A percentile compares a stretch with the other conserved stretches of the same genome.
Evolutionary conservation across 148 eudicot genomes (phyloP).

Genomic region (Nepenthes gracilis): DNA sequence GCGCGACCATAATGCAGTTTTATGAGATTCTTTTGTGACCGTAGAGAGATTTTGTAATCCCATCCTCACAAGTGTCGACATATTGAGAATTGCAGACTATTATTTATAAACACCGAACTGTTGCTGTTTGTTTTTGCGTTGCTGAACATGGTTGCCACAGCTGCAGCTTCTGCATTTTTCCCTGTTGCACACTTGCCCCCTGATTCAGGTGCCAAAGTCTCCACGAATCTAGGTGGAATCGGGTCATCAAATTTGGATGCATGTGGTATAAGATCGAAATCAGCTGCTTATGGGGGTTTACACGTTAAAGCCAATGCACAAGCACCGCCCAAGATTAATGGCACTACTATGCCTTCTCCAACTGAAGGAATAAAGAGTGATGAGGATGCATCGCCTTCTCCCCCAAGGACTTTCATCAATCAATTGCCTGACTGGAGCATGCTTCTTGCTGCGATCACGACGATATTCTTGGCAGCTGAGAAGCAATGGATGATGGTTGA

Average conservation of each 20-base stretch:
- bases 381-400: constrained; percentile 35
- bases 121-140: too few relatives aligned
- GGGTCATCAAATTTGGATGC: constrained; percentile 47
- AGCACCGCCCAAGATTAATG: constrained; percentile 82
- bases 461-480: constrained; percentile 93
- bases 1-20: too few relatives aligned
- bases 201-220: constrained; percentile 39
- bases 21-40: too few relatives aligned
- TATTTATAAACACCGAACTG: too few relatives aligned
- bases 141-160: constrained; percentile 66
- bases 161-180: constrained; percentile 58
- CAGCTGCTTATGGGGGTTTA: constrained; percentile 31
- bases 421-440: constrained; percentile 99
- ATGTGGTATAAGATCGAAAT: constrained; percentile 44
- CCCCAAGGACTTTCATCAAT: constrained; percentile 82
- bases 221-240: constrained; percentile 31
- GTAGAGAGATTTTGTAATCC: too few relatives aligned
- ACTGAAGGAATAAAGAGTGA: constrained; percentile 41
- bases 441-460: constrained; percentile 99
- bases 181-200: constrained; percentile 42
- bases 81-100: too few relatives aligned
- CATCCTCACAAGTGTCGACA: too few relatives aligned
- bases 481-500: constrained; percentile 99
- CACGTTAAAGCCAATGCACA: constrained; percentile 79
- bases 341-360: constrained; percentile 27